These are phyloP conservation scores for Aspergillus cavernicola DNA, from an alignment of 495 filamentous ascomycete genomes.

Conservation along the genomic window DNA sequence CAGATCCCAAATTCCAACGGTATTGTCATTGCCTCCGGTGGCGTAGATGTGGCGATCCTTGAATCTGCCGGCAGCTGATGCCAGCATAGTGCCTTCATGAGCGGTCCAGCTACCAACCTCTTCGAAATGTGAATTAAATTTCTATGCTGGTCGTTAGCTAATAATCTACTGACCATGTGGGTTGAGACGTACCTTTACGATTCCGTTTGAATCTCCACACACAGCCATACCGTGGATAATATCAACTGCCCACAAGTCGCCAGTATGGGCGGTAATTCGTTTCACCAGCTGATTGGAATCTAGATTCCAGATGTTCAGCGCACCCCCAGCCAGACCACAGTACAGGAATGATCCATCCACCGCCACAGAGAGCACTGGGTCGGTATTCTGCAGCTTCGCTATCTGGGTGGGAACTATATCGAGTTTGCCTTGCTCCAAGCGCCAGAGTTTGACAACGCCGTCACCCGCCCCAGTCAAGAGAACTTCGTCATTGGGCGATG, in stretches of 20 bases:
- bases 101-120: constrained; percentile 78
- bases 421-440: constrained; percentile 47
- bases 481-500: constrained; percentile 67
- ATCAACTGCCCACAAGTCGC: constrained; percentile 80
- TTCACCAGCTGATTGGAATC: constrained; percentile 89
- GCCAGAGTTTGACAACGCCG: constrained; percentile 89
- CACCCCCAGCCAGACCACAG: constrained; percentile 81
- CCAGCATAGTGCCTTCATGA: constrained; percentile 79
- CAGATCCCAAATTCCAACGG: constrained; percentile 83
- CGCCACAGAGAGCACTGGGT: constrained; percentile 78
- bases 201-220: constrained; percentile 75
- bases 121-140: constrained; percentile 87
- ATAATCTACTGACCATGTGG: not conserved
- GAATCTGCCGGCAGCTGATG: constrained; percentile 70
- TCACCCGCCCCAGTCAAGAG: constrained; percentile 91
- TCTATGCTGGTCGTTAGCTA: constrained; percentile 36
- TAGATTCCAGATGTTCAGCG: constrained; percentile 94
- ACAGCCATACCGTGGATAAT: constrained; percentile 82
- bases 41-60: constrained; percentile 73
- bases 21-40: constrained; percentile 92
- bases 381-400: constrained; percentile 72
- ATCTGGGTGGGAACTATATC: constrained; percentile 50
- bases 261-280: constrained; percentile 72
- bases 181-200: constrained; percentile 60
- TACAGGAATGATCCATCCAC: constrained; percentile 88